Base-by-base conservation (phyloP, 2,329 filamentous ascomycete species). In the Botrytis squamosa region DNA sequence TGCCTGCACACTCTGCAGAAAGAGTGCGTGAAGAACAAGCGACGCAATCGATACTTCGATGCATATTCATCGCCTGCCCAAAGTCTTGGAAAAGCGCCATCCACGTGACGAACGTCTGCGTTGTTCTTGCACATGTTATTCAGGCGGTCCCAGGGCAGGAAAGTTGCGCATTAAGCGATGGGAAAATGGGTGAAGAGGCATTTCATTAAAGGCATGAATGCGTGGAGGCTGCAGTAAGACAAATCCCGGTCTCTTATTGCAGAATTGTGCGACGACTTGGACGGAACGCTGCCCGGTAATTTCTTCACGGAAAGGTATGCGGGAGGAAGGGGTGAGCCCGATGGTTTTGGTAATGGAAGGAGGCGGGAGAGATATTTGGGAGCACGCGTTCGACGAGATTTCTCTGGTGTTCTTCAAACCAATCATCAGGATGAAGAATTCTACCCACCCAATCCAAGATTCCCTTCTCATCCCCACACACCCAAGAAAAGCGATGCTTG, bases 241-340 rank as follows among this genome's bases (percentile, higher is more conserved):
- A 14, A 42, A 42, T 42, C 66, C 49, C 33, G 52, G 66, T 68
- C 8, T n/a, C 49, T 42, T 25, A 57, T 68, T 68, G 66, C 66
- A 68, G 66, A 68, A 33, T 68, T n/a, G 66, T 68, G 29, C 66
- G 55, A 68, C 66, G 55, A 68, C 66, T 57, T 57, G 25, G 40
- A 57, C 49, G 49, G 36, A 29, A 57, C 14, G 36, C n/a, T 57
- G 66, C 38, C 65, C 65, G 49, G 65, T 57, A 65, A 46, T 33
- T 25, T 59, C 18, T 14, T 33, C 29, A 57, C 65, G 65, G 65
- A 68, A 57, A 57, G 38, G 36, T 22, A 68, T 68, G 49, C 66
- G 46, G 49, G 49, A 67, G 65, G 33, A 33, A 42, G 25, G 38
- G 36, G 36, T 8, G 66, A 68, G 49, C 49, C 66, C 49, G 49